Evolutionary conservation across 148 eudicot species (phyloP), one percentile per base, ranked within the genome.

Genomic region (Rhododendron vialii): DNA sequence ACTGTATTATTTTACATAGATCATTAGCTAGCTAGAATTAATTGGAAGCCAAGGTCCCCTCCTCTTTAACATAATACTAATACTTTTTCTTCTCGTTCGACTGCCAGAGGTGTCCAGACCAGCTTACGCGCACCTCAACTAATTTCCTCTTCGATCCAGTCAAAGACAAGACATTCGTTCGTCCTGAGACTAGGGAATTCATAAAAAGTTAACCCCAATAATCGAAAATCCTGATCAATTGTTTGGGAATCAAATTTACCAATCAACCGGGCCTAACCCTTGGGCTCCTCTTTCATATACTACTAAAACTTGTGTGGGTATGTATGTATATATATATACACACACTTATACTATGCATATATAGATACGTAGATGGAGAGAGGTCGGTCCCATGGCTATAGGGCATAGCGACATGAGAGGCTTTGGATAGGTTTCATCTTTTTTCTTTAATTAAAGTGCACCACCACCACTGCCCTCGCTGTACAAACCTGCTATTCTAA

Each of bases 321-420:
- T 41, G 4, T 41, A 36, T 36, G 2, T 36, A 63, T 63, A 63
- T 6, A n/a, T 7, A 63, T n/a, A n/a, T 11, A 2, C 3, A 0
- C 4, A 10, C 30, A 30, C 30, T 30, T 30, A 30, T 30, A 30
- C 30, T 30, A 30, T 30, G 30, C 30, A 30, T 63, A 63, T 63
- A 57, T 4, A 63, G 71, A 26, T 65, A 65, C 74, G 35, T 67
- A 71, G 20, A 28, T 69, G 76, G 36, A 33, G 36, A 33, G 76
- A 71, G 76, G 76, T 71, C 76, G 41, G 76, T 71, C 76, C 76
- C 76, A 30, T 30, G 76, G 76, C 76, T 71, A 67, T 11, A 71
- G 41, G 76, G 76, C 41, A 33, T 71, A 71, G 76, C 38, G 38
- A 35, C 76, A 71, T 71, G 76, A 71, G 76, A 71, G 41, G 76